These are phyloP conservation scores for Zelonia costaricensis DNA, from an alignment of 208 protist genomes.

Conservation along the genomic window DNA sequence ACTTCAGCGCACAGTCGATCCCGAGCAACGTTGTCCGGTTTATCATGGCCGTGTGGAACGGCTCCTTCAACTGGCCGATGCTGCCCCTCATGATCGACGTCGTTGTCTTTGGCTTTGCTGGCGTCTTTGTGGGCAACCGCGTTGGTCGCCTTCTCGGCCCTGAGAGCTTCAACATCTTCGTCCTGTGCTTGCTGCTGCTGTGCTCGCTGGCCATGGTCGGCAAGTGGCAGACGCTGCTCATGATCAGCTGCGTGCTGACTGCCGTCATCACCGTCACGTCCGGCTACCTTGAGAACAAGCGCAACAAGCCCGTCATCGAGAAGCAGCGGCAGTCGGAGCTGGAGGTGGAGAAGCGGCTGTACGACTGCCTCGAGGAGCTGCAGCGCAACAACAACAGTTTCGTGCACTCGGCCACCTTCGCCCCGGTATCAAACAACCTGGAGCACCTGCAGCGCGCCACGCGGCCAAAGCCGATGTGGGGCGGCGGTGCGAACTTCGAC, in stretches of 20 bases:
- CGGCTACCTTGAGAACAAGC: conserved; percentile 44
- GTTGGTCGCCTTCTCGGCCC: conserved; percentile 57
- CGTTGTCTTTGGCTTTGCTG: conserved; percentile 50
- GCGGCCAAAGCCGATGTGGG: conserved; percentile 31
- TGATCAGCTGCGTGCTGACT: conserved; percentile 28
- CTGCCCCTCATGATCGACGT: conserved; percentile 36
- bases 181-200: conserved; percentile 51
- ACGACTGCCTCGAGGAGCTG: conserved; percentile 55
- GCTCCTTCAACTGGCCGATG: conserved; percentile 30
- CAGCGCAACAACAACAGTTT: conserved; percentile 50
- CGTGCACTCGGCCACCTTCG: conserved; percentile 3
- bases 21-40: conserved; percentile 53
- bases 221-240: conserved; percentile 28
- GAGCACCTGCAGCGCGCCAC: conserved; percentile 20
- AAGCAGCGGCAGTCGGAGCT: conserved; percentile 50
- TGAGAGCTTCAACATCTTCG: conserved; percentile 55
- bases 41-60: conserved; percentile 31
- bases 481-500: conserved; percentile 28
- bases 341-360: conserved; percentile 55
- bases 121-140: conserved; percentile 49
- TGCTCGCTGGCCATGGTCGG: conserved; percentile 46
- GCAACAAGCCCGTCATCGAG: conserved; percentile 41
- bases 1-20: conserved; percentile 64
- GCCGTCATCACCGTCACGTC: conserved; percentile 29
- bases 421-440: conserved; percentile 8